Percentiles rank a stretch among this genome's conserved stretches.
Evolutionary conservation across 345 rosid genomes (phyloP).

Genomic region (Bruguiera parviflora): DNA sequence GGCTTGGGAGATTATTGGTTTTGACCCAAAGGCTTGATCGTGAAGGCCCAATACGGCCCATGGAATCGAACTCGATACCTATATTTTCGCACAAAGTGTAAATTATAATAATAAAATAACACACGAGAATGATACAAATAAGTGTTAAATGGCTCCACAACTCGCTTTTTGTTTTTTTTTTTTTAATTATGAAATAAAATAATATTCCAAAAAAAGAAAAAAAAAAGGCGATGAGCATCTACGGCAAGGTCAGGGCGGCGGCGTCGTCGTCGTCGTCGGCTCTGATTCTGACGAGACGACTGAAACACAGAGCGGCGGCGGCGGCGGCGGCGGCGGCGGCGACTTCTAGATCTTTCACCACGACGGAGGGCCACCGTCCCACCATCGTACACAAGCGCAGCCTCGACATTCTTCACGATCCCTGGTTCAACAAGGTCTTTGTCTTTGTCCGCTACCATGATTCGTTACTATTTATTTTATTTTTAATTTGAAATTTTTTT

Average conservation of each 20-base stretch:
- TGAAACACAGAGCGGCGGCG: constrained; percentile 29
- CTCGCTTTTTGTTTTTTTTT: no score
- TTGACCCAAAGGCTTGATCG: no score
- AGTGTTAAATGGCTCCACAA: no score
- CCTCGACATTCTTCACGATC: constrained; percentile 93
- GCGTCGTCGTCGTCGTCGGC: constrained; percentile 5
- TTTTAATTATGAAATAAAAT: no score
- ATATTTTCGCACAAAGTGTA: no score
- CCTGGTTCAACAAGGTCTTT: constrained; percentile 93
- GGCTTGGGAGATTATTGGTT: no score
- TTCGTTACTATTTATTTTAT: background rate
- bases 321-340: constrained; percentile 12
- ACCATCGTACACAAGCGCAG: constrained; percentile 94
- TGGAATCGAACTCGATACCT: no score
- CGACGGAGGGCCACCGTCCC: constrained; percentile 84
- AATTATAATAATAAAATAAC: no score
- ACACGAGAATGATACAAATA: no score
- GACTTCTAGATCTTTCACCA: constrained; percentile 57
- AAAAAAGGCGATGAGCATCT: constrained; percentile 24
- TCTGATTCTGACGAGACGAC: constrained; percentile 42
- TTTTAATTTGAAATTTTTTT: background rate
- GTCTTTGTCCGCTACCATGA: background rate
- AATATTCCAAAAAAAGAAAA: no score
- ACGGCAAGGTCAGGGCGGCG: constrained; percentile 37
- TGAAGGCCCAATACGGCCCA: no score